phyloP scores from a whole-genome alignment of 805 yeast species.

The Metschnikowia shivogae region DNA sequence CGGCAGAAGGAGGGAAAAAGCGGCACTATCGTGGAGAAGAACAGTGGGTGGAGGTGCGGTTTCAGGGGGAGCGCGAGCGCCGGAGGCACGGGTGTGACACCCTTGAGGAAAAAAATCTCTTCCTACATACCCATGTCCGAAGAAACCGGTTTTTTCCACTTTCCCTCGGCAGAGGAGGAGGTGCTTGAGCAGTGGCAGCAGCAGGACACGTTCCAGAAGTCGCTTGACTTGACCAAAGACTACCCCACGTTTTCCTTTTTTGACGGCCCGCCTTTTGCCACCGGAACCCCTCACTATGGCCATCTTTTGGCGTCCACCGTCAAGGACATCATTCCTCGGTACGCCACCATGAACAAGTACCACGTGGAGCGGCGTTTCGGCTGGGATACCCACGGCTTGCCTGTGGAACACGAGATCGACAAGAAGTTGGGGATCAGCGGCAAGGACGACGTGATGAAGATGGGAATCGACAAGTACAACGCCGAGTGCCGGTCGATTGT shows the following conservation, averaged over 20 bases:
- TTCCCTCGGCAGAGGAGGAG: slow-evolving; percentile 87
- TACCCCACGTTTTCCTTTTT: slow-evolving; percentile 87
- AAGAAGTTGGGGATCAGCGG: slow-evolving; percentile 90
- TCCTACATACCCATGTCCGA: slow-evolving; percentile 14
- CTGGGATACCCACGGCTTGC: slow-evolving; percentile 99
- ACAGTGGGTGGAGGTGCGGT: neutral
- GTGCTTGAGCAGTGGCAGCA: slow-evolving; percentile 81
- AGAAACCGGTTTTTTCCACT: slow-evolving; percentile 47
- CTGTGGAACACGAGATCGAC: slow-evolving; percentile 98
- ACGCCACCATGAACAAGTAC: slow-evolving; percentile 95
- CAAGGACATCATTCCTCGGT: slow-evolving; percentile 95
- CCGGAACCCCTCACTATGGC: slow-evolving; percentile 99
- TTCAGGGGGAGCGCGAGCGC: neutral
- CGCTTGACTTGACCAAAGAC: slow-evolving; percentile 77
- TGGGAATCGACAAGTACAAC: slow-evolving; percentile 94
- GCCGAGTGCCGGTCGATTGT: slow-evolving; percentile 94
- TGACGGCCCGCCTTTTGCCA: slow-evolving; percentile 99
- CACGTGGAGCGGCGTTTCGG: slow-evolving; percentile 97
- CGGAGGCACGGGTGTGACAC: neutral
- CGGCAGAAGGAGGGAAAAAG: too few species aligned
- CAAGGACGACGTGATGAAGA: slow-evolving; percentile 87
- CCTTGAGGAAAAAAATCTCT: neutral
- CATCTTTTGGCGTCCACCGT: slow-evolving; percentile 95
- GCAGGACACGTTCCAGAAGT: slow-evolving; percentile 88
- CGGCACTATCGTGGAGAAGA: neutral